phyloP scores from a whole-genome alignment of 1,139 yeast genomes.

The Groenewaldozyma sp. region DNA sequence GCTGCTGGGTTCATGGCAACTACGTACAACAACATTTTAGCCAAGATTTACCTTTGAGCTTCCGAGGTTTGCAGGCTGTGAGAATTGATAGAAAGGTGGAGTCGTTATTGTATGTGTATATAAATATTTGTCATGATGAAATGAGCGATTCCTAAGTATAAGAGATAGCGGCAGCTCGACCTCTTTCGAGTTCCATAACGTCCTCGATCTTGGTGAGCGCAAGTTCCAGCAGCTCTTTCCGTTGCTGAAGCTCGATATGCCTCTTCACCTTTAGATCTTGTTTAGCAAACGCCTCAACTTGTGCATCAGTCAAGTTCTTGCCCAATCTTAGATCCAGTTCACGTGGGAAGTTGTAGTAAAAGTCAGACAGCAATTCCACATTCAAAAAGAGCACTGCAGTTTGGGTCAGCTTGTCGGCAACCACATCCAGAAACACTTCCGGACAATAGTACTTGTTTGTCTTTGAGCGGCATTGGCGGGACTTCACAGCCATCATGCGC shows the following conservation, averaged over 20 bases:
- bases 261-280: constrained; percentile 87
- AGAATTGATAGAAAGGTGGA: too few relatives aligned
- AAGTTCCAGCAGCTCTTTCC: constrained; percentile 77
- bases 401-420: constrained; percentile 80
- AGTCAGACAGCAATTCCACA: constrained; percentile 88
- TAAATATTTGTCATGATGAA: constrained; percentile 3
- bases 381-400: constrained; percentile 90
- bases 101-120: too few relatives aligned
- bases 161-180: constrained; percentile 1
- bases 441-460: constrained; percentile 89
- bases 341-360: constrained; percentile 91
- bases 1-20: constrained; percentile 20
- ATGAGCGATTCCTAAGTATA: too few relatives aligned
- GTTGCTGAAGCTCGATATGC: constrained; percentile 87
- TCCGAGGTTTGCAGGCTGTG: too few relatives aligned
- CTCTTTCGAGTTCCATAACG: constrained; percentile 57
- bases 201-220: constrained; percentile 84
- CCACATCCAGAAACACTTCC: constrained; percentile 86
- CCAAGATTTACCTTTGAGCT: constrained; percentile 3
- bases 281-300: constrained; percentile 81
- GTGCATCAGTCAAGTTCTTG: constrained; percentile 55
- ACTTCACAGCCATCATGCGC: constrained; percentile 68
- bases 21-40: constrained; percentile 12
- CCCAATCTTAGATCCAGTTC: constrained; percentile 76
- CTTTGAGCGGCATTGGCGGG: constrained; percentile 65